Conservation (phyloP, 208 protist genomes). For the Leishmania braziliensis region DNA sequence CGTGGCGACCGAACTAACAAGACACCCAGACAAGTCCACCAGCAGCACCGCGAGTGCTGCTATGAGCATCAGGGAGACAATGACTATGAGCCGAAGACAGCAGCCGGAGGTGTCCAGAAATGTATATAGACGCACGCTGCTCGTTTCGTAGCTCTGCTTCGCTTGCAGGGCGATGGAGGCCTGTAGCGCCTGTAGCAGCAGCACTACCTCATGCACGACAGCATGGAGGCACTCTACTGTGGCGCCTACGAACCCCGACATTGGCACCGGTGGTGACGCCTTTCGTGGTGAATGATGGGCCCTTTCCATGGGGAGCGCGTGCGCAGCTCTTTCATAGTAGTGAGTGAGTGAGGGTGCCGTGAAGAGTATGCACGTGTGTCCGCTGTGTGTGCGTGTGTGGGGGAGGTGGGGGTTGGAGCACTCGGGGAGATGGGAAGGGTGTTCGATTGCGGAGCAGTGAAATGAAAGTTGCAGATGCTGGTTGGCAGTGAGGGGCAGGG, state of each 20-base stretch:
- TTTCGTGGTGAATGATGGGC: background rate
- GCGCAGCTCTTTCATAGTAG: background rate
- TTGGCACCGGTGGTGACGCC: background rate
- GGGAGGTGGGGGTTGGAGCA: background rate
- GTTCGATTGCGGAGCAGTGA: background rate
- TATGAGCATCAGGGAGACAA: constrained; percentile 28
- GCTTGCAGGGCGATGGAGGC: background rate
- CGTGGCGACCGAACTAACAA: constrained; percentile 35
- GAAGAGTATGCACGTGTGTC: background rate
- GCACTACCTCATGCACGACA: constrained; percentile 1
- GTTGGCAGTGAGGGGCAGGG: background rate
- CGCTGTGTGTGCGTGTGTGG: background rate
- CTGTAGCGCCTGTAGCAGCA: constrained; percentile 12
- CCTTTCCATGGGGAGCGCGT: background rate
- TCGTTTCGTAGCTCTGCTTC: background rate
- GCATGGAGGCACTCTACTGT: constrained; percentile 16
- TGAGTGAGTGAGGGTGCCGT: background rate
- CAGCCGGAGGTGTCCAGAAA: constrained; percentile 15
- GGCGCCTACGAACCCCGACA: background rate
- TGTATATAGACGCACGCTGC: background rate
- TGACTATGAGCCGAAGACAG: constrained; percentile 13
- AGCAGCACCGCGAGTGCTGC: constrained; percentile 10
- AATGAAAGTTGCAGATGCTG: background rate
- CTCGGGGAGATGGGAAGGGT: background rate
- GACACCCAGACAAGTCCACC: constrained; percentile 24